Evolutionary conservation across 768 basidiomycete species (phyloP).

Genomic region (Mrakia gelida): DNA sequence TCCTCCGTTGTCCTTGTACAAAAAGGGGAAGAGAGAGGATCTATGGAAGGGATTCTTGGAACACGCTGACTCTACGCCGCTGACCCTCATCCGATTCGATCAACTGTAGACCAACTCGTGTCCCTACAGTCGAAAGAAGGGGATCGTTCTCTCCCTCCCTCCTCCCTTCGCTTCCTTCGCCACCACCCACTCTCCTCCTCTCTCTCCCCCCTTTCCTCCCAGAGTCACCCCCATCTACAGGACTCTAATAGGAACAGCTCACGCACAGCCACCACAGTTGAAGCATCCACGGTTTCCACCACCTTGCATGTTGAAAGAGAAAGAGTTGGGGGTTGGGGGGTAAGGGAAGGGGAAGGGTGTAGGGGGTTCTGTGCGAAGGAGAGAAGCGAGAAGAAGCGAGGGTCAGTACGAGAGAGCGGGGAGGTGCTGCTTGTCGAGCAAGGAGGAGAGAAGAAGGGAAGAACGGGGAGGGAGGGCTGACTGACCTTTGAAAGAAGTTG

Average conservation of each 20-base stretch:
- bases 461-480: neutral
- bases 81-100: too few species aligned
- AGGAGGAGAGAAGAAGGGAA: neutral
- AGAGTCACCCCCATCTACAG: neutral
- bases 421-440: too few species aligned
- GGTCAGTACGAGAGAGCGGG: neutral
- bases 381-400: neutral
- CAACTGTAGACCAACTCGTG: neutral
- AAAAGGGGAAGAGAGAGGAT: neutral
- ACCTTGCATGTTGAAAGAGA: slow-evolving; percentile 4
- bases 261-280: slow-evolving; percentile 30
- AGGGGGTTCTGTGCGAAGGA: neutral
- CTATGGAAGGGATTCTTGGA: neutral
- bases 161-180: neutral
- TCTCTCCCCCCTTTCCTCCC: neutral
- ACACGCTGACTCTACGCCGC: too few species aligned
- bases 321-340: neutral
- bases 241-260: slow-evolving; percentile 1
- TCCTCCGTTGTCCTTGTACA: neutral
- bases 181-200: neutral
- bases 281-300: slow-evolving; percentile 28
- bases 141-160: neutral
- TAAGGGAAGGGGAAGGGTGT: neutral
- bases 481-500: neutral
- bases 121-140: neutral